A percentile compares a stretch with the other conserved stretches of the same genome.
phyloP scores from a whole-genome alignment of 2,329 filamentous ascomycete genomes.

The Gnomoniopsis sp. region DNA sequence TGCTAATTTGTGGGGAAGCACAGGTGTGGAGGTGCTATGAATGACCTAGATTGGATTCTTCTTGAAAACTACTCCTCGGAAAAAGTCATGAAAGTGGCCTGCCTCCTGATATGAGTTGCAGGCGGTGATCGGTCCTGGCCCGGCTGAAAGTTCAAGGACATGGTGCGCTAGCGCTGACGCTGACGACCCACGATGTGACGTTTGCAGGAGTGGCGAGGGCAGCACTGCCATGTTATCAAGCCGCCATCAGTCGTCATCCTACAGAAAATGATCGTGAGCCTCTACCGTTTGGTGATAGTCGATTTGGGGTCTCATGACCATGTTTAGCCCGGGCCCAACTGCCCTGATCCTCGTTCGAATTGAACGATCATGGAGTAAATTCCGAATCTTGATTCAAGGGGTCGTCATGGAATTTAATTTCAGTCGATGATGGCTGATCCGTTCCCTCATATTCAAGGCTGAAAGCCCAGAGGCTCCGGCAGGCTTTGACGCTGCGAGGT shows the following conservation, averaged over 20 bases:
- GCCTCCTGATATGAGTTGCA: not conserved
- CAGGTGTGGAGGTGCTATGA: not conserved
- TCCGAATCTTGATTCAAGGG: not conserved
- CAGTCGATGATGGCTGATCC: not conserved
- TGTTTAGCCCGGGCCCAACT: not conserved
- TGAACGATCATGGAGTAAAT: not conserved
- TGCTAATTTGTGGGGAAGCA: not conserved
- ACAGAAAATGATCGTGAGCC: not conserved
- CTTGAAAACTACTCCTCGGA: not conserved
- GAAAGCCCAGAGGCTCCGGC: not conserved
- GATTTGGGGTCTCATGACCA: not conserved
- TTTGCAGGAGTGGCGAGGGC: not conserved
- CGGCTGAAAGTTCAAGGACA: too few species aligned
- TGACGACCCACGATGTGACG: not conserved
- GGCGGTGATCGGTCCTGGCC: too few species aligned
- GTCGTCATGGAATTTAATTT: not conserved
- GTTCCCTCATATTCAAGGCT: not conserved
- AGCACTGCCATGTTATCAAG: not conserved
- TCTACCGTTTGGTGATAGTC: not conserved
- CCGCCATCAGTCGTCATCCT: not conserved
- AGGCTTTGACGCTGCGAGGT: not conserved
- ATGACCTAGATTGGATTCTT: not conserved
- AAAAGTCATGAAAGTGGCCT: not conserved
- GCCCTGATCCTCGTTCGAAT: not conserved
- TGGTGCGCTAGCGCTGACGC: too few species aligned